These are phyloP conservation scores for Vigna hirtella DNA, from an alignment of 306 rosid genomes.

Conservation along the genomic window DNA sequence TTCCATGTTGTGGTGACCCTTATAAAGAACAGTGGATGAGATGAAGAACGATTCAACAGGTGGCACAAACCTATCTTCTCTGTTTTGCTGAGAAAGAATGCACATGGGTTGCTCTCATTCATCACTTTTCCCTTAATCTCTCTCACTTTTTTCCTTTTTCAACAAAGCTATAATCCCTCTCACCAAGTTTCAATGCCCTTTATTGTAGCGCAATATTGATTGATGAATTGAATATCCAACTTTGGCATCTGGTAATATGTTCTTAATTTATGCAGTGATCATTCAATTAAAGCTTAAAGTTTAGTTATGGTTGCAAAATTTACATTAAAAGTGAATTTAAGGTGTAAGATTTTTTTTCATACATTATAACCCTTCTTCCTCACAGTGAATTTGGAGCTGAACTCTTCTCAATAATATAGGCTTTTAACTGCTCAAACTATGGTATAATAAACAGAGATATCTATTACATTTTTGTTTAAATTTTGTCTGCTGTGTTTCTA, in stretches of 20 bases:
- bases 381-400: too few species aligned
- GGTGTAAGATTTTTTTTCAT: too few species aligned
- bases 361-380: too few species aligned
- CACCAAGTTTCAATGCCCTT: neutral
- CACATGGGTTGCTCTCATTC: conserved; percentile 7
- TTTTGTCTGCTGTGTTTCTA: too few species aligned
- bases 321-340: neutral
- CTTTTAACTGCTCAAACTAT: too few species aligned
- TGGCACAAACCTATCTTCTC: neutral
- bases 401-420: too few species aligned
- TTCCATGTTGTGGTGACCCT: neutral
- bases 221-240: too few species aligned
- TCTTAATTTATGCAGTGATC: neutral
- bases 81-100: neutral
- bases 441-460: too few species aligned
- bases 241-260: too few species aligned
- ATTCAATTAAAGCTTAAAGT: neutral
- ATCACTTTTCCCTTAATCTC: neutral
- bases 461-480: too few species aligned
- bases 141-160: neutral
- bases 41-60: neutral
- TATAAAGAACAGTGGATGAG: neutral
- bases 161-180: neutral
- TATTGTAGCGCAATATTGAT: too few species aligned
- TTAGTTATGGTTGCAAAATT: neutral